These are phyloP conservation scores for Lignosus rhinocerotis DNA, from an alignment of 1,284 basidiomycete species.

Conservation along the genomic window DNA sequence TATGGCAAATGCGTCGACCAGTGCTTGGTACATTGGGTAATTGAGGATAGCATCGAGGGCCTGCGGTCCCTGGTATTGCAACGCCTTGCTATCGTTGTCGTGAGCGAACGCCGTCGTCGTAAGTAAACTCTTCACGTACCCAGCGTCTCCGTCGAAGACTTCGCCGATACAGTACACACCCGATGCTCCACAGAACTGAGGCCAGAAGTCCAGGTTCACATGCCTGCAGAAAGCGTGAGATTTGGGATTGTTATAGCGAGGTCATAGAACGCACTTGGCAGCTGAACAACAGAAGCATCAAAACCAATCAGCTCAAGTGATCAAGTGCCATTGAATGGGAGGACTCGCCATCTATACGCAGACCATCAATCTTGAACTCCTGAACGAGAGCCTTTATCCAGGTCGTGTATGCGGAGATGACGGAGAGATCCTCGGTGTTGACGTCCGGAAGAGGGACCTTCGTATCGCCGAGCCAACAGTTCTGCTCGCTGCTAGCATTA, in stretches of 20 bases:
- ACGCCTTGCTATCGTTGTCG: constrained; percentile 21
- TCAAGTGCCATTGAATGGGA: too few species aligned
- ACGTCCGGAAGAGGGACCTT: constrained; percentile 73
- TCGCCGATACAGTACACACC: constrained; percentile 88
- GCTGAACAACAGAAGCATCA: constrained; percentile 16
- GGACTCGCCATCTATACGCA: constrained; percentile 69
- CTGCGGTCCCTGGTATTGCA: constrained; percentile 34
- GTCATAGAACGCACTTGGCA: constrained; percentile 47
- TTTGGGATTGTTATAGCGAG: not conserved
- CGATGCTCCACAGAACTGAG: constrained; percentile 65
- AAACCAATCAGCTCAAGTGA: constrained; percentile 30
- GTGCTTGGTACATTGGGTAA: constrained; percentile 52
- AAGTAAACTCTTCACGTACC: constrained; percentile 36
- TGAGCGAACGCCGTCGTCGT: not conserved
- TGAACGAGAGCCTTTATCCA: constrained; percentile 68
- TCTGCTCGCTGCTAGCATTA: constrained; percentile 64
- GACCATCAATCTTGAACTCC: constrained; percentile 67
- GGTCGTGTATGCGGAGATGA: constrained; percentile 55
- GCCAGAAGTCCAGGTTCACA: constrained; percentile 69
- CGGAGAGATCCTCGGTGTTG: constrained; percentile 65
- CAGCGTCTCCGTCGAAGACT: constrained; percentile 64
- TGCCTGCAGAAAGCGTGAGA: constrained; percentile 43
- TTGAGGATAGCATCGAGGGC: constrained; percentile 52
- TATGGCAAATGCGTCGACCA: constrained; percentile 40
- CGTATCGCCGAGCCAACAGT: constrained; percentile 77